phyloP scores from a whole-genome alignment of 2,329 filamentous ascomycete species.

The Fusarium sp. region DNA sequence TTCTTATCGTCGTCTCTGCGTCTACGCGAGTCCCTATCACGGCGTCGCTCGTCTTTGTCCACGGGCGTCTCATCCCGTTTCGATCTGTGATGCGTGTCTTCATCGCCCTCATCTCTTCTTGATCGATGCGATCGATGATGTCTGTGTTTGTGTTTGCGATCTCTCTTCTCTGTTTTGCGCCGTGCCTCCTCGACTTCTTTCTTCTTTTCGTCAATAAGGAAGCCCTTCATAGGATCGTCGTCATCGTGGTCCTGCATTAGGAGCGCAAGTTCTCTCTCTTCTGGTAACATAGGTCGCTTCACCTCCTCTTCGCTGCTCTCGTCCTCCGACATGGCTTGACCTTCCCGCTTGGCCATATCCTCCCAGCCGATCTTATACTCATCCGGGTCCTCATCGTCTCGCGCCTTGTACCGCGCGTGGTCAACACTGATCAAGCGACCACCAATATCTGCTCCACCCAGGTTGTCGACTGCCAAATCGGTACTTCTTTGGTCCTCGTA shows the following conservation, averaged over 20 bases:
- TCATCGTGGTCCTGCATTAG: constrained; percentile 87
- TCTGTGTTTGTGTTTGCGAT: constrained; percentile 61
- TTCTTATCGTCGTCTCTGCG: constrained; percentile 49
- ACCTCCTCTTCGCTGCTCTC: constrained; percentile 61
- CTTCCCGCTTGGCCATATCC: constrained; percentile 68
- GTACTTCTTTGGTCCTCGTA: constrained; percentile 98
- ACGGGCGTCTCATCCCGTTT: constrained; percentile 55
- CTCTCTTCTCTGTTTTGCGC: constrained; percentile 64
- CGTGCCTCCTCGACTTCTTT: constrained; percentile 82
- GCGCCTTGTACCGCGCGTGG: constrained; percentile 90
- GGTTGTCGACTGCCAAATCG: constrained; percentile 94
- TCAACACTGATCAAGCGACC: constrained; percentile 88
- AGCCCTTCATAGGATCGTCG: constrained; percentile 97
- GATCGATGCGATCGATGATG: constrained; percentile 62
- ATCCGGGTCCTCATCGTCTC: constrained; percentile 79
- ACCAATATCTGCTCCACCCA: constrained; percentile 86
- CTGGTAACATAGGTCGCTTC: constrained; percentile 76
- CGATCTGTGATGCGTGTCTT: constrained; percentile 51
- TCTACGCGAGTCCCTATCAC: constrained; percentile 50
- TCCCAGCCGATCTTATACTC: constrained; percentile 71
- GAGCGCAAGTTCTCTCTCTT: constrained; percentile 83
- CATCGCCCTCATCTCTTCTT: constrained; percentile 50
- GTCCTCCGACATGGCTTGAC: constrained; percentile 58
- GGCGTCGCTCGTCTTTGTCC: constrained; percentile 44
- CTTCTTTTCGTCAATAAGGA: constrained; percentile 89